These are phyloP conservation scores for Nasturtium officinale DNA, from an alignment of 345 rosid species.

Conservation along the genomic window DNA sequence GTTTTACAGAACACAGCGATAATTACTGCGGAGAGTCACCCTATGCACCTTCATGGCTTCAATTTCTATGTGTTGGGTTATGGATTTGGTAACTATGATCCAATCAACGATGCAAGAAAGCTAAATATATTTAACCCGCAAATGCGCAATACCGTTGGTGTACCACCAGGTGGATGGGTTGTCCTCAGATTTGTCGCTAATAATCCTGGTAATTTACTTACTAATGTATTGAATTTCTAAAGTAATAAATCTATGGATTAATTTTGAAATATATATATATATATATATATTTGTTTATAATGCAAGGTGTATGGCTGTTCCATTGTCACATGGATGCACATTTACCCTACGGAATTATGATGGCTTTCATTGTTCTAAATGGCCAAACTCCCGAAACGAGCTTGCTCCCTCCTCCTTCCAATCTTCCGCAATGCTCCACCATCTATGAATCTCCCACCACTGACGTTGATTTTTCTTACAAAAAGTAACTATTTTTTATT, in stretches of 20 bases:
- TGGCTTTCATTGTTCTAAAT: slow-evolving; percentile 36
- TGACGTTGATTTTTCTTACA: slow-evolving; percentile 25
- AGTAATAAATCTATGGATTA: neutral
- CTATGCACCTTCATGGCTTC: slow-evolving; percentile 82
- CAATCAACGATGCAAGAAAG: slow-evolving; percentile 42
- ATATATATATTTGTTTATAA: neutral
- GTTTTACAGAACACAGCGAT: slow-evolving; percentile 73
- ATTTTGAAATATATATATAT: neutral
- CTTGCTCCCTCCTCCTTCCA: slow-evolving; percentile 27
- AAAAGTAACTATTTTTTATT: neutral
- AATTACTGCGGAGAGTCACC: slow-evolving; percentile 64
- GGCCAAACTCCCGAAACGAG: slow-evolving; percentile 34
- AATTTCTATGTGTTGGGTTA: slow-evolving; percentile 76
- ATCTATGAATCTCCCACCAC: slow-evolving; percentile 18
- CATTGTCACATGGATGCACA: slow-evolving; percentile 44
- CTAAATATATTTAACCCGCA: slow-evolving; percentile 67
- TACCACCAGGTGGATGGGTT: slow-evolving; percentile 79
- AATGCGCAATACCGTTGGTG: slow-evolving; percentile 64
- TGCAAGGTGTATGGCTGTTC: slow-evolving; percentile 36
- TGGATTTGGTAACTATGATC: slow-evolving; percentile 80
- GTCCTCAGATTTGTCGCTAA: slow-evolving; percentile 73
- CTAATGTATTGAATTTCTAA: too few species aligned
- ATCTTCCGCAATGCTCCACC: slow-evolving; percentile 26
- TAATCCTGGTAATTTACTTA: slow-evolving; percentile 70
- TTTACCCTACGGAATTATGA: slow-evolving; percentile 21